Evolutionary conservation across 257 asterid genomes (phyloP), one percentile per base, ranked within the genome.

Genomic region (Ajuga chamaepitys): DNA sequence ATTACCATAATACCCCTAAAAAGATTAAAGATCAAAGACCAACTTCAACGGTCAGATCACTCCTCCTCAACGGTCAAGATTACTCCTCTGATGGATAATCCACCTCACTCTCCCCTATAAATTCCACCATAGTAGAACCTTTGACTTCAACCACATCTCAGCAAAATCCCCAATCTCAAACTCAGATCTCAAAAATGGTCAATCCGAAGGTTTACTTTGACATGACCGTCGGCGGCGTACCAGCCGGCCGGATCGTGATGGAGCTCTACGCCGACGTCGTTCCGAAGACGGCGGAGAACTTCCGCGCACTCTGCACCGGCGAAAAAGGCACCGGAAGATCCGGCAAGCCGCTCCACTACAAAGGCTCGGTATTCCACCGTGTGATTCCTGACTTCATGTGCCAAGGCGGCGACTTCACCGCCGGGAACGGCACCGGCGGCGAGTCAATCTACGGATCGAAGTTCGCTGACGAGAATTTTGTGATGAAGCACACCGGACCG

Each of bases 281-380:
- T 5, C 95, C 93, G 0, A 75, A 67, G 32, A 87, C 88, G 1
- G 92, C 86, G 1, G 92, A 87, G 48, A 87, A 87, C 70, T 85
- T 85, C 80, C 89, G 93, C 9, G 86, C 88, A 0, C 90, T 87
- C 46, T 87, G 93, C 80, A 85, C 95, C 56, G 90, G 95, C 60
- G 89, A 87, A 64, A 87, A 83, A 47, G 95, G 95, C 4, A 11
- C 41, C 13, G 93, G 89, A 0, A 77, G n/a, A 45, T 26, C 64
- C 62, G 85, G 95, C 32, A 77, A 79, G 82, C 90, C 88, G 0
- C 65, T 83, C 51, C 86, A 82, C 87, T 88, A 44, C 80, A 82
- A 85, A 67, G 89, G 89, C 62, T 84, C 89, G 0, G 5, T 22
- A 5, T 79, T 87, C 77, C 89, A 82, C 74, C 87, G 89, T 18